Evolutionary conservation across 2,329 filamentous ascomycete genomes (phyloP).

Genomic region (Talaromyces rugulosus): DNA sequence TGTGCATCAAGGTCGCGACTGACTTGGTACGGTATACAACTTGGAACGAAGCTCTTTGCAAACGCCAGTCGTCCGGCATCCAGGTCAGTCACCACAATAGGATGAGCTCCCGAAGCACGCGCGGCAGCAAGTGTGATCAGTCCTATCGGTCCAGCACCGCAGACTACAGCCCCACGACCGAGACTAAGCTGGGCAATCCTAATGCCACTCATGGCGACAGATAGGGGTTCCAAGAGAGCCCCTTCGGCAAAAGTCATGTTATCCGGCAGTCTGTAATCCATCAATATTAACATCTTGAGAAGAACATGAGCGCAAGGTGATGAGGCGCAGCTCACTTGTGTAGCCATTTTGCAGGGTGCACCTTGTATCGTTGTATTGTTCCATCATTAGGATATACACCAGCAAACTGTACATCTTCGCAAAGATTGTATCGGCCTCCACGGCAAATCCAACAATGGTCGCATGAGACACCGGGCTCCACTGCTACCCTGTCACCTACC

Average conservation of each 20-base stretch:
- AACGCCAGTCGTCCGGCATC: conserved; percentile 55
- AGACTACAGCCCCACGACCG: conserved; percentile 54
- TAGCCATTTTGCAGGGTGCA: conserved; percentile 58
- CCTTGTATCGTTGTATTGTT: conserved; percentile 58
- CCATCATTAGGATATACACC: conserved; percentile 60
- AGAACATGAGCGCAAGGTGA: conserved; percentile 9
- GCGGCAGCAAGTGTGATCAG: conserved; percentile 56
- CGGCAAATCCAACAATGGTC: conserved; percentile 56
- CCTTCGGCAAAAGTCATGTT: conserved; percentile 55
- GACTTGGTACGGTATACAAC: conserved; percentile 52
- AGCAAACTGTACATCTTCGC: conserved; percentile 58
- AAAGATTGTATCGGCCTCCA: conserved; percentile 61
- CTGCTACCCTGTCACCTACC: conserved; percentile 60
- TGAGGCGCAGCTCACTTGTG: conserved; percentile 33
- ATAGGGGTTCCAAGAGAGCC: conserved; percentile 61
- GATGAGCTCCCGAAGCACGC: conserved; percentile 59
- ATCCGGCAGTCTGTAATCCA: conserved; percentile 44
- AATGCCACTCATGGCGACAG: conserved; percentile 61
- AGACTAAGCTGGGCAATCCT: conserved; percentile 50
- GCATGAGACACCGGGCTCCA: conserved; percentile 65
- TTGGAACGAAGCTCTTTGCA: conserved; percentile 55
- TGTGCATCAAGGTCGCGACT: conserved; percentile 42
- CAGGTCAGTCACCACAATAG: conserved; percentile 61
- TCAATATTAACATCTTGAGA: background rate
- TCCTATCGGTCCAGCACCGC: conserved; percentile 62